phyloP scores from a whole-genome alignment of 75 land plant species.

The Selaginella moellendorffii region DNA sequence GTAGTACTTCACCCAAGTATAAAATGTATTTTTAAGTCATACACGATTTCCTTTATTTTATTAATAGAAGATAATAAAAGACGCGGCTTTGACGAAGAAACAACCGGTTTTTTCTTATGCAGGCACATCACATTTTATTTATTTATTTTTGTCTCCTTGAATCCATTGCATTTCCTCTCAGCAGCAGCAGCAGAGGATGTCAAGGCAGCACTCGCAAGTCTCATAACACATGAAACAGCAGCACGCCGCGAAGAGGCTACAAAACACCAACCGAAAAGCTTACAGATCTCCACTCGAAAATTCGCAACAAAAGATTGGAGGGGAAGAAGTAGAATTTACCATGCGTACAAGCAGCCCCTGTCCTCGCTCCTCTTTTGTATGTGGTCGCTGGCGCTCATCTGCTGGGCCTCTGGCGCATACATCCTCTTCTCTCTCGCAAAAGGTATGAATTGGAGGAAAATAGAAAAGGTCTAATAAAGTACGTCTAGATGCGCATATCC shows the following conservation, averaged over 20 bases:
- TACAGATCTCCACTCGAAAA: background rate
- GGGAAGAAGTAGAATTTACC: conserved; percentile 12
- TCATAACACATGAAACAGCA: conserved; percentile 13
- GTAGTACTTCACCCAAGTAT: too few relatives aligned
- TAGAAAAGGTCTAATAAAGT: too few relatives aligned
- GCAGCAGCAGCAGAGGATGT: conserved; percentile 14
- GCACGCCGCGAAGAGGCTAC: conserved; percentile 8
- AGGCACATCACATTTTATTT: background rate
- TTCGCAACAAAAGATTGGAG: background rate
- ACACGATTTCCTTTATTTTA: too few relatives aligned
- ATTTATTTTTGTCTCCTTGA: background rate
- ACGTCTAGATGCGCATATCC: too few relatives aligned
- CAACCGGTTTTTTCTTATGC: too few relatives aligned
- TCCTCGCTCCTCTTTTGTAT: conserved; percentile 26
- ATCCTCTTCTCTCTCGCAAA: too few relatives aligned
- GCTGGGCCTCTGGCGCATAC: conserved; percentile 17
- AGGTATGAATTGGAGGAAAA: too few relatives aligned
- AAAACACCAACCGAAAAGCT: background rate
- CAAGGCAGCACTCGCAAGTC: conserved; percentile 17
- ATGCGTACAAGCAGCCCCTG: conserved; percentile 32
- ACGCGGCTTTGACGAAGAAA: too few relatives aligned
- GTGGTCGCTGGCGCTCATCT: conserved; percentile 26
- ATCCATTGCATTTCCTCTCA: background rate
- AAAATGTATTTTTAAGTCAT: too few relatives aligned
- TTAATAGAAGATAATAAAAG: too few relatives aligned